Evolutionary conservation across 2,329 filamentous ascomycete genomes (phyloP), one percentile per base, ranked within the genome.

Genomic region (Trichoderma sp.): DNA sequence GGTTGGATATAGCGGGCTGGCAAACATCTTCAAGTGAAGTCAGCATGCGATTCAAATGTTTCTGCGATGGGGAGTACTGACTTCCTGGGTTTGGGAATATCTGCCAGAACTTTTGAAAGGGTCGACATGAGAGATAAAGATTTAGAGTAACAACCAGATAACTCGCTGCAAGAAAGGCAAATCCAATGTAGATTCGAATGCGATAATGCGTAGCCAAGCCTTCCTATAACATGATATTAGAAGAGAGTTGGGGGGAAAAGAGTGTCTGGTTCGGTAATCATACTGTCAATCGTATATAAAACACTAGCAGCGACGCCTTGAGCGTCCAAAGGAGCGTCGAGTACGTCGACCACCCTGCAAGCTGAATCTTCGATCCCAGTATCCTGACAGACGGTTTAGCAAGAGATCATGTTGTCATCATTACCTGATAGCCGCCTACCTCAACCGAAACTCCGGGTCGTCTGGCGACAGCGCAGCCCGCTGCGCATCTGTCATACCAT

Each of bases 41-140:
- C 13, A 61, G 33, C 33, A n/a, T 0, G 47, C 55, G 14, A 8
- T 19, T 13, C 24, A 21, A 33, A 33, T 5, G 21, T 21, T 14
- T 47, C 27, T 11, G 10, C 13, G 14, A n/a, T 37, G 5, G 40
- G 6, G 3, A 53, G 58, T 37, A 81, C 83, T 74, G 73, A 85
- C 83, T 82, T 13, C 87, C 86, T 0, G 87, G 87, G 35, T 89
- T 76, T 0, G 87, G 87, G 64, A 83, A 78, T 60, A 89, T 87
- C 75, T 89, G 86, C 86, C 87, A 89, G 73, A 86, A 85, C 49
- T 81, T 82, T 31, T 78, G 72, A 65, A 89, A 82, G 0, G 86
- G 86, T 29, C 80, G 80, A 71, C 87, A 89, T 8, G 82, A 82
- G 3, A 85, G 77, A 16, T 87, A 80, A 43, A 88, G 81, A 4